Percentiles rank a stretch among this genome's conserved stretches.
phyloP scores from a whole-genome alignment of 2,329 filamentous ascomycete species.

The Neofusicoccum laricinum region DNA sequence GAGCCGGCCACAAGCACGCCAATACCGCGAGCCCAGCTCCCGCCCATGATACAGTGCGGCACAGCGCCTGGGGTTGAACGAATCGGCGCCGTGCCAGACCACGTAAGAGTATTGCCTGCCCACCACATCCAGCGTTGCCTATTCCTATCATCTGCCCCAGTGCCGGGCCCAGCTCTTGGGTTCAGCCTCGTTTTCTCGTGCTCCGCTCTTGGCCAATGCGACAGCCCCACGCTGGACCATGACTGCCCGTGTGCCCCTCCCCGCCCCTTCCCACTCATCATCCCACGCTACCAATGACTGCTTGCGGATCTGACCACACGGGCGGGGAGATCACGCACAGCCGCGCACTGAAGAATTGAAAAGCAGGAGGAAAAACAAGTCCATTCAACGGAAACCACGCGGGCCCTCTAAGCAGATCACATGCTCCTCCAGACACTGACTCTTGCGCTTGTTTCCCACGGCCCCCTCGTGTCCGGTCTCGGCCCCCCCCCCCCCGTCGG shows the following conservation, averaged over 20 bases:
- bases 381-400: neutral
- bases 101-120: neutral
- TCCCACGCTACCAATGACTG: neutral
- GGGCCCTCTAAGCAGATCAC: neutral
- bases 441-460: neutral
- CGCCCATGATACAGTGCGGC: neutral
- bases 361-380: neutral
- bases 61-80: neutral
- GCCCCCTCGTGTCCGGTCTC: neutral
- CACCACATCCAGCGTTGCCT: neutral
- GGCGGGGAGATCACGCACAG: neutral
- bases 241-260: neutral
- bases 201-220: neutral
- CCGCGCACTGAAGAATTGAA: neutral
- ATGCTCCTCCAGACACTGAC: neutral
- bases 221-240: neutral
- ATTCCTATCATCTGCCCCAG: neutral
- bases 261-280: neutral
- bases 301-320: neutral
- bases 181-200: slow-evolving; percentile 6
- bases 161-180: slow-evolving; percentile 1
- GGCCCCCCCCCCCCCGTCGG: neutral
- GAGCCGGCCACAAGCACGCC: neutral
- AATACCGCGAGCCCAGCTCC: neutral
- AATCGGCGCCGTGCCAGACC: neutral